Conservation (phyloP, 2,329 filamentous ascomycete genomes). For the Trichoderma afroharzianum region DNA sequence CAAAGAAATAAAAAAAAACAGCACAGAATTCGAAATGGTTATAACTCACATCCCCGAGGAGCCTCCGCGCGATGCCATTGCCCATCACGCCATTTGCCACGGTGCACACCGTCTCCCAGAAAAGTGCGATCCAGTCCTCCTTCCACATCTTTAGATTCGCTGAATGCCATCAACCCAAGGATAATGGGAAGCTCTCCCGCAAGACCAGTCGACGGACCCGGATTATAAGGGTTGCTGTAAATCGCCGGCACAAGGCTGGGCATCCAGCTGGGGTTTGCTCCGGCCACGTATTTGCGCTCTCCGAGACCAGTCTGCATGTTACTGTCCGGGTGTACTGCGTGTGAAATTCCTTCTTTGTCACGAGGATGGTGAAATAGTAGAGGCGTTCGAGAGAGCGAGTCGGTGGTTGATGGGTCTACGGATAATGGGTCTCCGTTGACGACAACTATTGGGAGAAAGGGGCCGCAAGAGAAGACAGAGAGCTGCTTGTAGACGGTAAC, state of each 20-base stretch:
- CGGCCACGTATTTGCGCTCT: conserved; percentile 30
- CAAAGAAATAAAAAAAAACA: not conserved
- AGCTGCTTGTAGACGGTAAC: conserved; percentile 24
- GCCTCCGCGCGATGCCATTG: conserved; percentile 23
- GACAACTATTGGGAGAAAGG: conserved; percentile 35
- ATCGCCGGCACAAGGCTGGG: conserved; percentile 34
- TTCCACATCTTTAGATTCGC: not conserved
- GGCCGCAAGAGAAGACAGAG: conserved; percentile 37
- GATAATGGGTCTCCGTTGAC: conserved; percentile 14
- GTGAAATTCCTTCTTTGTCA: conserved; percentile 27
- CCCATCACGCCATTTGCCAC: conserved; percentile 25
- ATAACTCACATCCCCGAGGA: conserved; percentile 29
- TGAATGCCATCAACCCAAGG: conserved; percentile 40
- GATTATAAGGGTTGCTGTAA: conserved; percentile 25
- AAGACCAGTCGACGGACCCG: conserved; percentile 30
- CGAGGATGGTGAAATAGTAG: conserved; percentile 8
- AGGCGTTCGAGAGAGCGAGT: not conserved
- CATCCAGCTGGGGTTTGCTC: conserved; percentile 35
- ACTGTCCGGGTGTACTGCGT: conserved; percentile 25
- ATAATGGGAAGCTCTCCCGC: conserved; percentile 38
- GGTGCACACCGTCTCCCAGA: not conserved
- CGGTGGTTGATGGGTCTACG: not conserved
- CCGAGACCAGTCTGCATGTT: conserved; percentile 18
- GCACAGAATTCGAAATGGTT: not conserved
- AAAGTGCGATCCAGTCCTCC: conserved; percentile 24